phyloP scores from a whole-genome alignment of 495 filamentous ascomycete genomes.

The Podospora sp. region DNA sequence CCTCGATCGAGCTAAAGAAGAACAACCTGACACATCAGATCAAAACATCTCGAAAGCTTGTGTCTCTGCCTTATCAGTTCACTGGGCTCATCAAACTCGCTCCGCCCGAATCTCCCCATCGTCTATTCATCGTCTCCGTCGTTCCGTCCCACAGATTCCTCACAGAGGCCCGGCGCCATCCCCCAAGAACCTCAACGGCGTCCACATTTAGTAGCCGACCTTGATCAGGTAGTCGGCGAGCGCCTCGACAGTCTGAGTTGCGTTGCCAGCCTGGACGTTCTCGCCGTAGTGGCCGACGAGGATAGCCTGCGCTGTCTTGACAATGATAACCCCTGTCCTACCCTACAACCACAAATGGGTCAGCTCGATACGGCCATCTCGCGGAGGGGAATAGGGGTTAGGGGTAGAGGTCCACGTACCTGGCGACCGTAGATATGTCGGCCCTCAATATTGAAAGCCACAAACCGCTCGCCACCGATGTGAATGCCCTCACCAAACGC shows the following conservation, averaged over 20 bases:
- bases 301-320: slow-evolving; percentile 82
- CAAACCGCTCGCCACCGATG: slow-evolving; percentile 69
- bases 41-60: slow-evolving; percentile 7
- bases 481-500: slow-evolving; percentile 64
- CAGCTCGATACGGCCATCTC: background rate
- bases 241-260: slow-evolving; percentile 65
- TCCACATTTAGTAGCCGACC: slow-evolving; percentile 61
- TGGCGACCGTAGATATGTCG: slow-evolving; percentile 82
- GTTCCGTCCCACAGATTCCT: slow-evolving; percentile 3
- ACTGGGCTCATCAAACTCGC: slow-evolving; percentile 8
- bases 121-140: slow-evolving; percentile 7
- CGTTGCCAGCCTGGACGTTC: slow-evolving; percentile 62
- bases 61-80: slow-evolving; percentile 5
- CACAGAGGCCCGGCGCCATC: background rate
- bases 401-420: slow-evolving; percentile 52
- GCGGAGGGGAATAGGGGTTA: background rate
- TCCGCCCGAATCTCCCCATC: background rate
- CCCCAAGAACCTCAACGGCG: background rate
- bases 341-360: slow-evolving; percentile 54
- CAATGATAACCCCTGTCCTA: slow-evolving; percentile 75
- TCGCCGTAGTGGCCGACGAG: slow-evolving; percentile 86
- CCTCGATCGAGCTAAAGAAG: slow-evolving; percentile 12
- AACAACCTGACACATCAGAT: slow-evolving; percentile 21
- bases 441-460: slow-evolving; percentile 72
- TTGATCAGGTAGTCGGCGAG: slow-evolving; percentile 75